A percentile compares a stretch with the other conserved stretches of the same genome.
Evolutionary conservation across 768 basidiomycete genomes (phyloP).

Genomic region (Mycena galericulata): DNA sequence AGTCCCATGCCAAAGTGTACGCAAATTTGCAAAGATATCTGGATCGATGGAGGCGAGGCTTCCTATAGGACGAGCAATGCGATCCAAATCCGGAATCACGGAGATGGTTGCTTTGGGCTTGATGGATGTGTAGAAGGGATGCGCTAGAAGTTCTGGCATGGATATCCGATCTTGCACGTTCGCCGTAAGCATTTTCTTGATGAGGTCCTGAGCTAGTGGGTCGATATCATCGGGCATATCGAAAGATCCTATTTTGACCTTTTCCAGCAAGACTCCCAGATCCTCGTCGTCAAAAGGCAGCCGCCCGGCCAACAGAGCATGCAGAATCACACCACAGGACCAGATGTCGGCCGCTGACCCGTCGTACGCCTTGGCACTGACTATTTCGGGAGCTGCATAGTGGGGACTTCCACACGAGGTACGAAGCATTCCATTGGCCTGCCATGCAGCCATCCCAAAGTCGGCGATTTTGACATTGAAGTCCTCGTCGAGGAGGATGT

Average conservation of each 20-base stretch:
- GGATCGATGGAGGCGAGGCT: conserved; percentile 78
- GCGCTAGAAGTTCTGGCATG: conserved; percentile 81
- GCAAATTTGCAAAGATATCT: conserved; percentile 91
- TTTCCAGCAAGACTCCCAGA: conserved; percentile 78
- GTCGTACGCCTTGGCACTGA: conserved; percentile 85
- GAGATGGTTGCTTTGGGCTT: conserved; percentile 56
- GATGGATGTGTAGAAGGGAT: conserved; percentile 81
- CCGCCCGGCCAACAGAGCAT: conserved; percentile 85
- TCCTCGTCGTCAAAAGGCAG: conserved; percentile 97
- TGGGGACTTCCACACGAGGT: conserved; percentile 96
- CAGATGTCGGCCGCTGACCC: conserved; percentile 94
- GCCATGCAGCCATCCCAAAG: conserved; percentile 98
- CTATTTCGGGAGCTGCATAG: conserved; percentile 94
- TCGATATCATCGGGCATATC: conserved; percentile 81
- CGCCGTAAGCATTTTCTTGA: conserved; percentile 83
- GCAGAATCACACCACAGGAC: conserved; percentile 96
- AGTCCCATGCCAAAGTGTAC: conserved; percentile 90
- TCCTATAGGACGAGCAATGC: conserved; percentile 77
- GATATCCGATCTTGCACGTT: conserved; percentile 83
- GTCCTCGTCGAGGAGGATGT: conserved; percentile 85
- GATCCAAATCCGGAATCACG: conserved; percentile 70
- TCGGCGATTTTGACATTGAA: conserved; percentile 95
- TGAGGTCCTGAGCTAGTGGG: conserved; percentile 78
- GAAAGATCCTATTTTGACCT: conserved; percentile 80
- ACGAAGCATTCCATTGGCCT: conserved; percentile 72